phyloP scores from a whole-genome alignment of 2,329 filamentous ascomycete genomes.

The Penicillium corylophilum region DNA sequence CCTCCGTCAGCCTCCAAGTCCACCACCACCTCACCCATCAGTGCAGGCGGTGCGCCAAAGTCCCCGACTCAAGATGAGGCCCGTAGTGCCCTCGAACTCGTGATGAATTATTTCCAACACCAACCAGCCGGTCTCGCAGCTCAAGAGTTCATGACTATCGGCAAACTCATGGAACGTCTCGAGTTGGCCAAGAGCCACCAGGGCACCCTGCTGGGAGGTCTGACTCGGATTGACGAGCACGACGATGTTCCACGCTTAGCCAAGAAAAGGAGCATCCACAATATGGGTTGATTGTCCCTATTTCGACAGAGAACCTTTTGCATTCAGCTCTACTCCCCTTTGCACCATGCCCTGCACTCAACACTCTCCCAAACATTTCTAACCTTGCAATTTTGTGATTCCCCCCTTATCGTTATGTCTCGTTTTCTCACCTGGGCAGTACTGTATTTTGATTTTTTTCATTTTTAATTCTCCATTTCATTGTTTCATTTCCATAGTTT shows the following conservation, averaged over 20 bases:
- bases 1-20: conserved; percentile 37
- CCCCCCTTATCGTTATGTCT: conserved; percentile 2
- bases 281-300: conserved; percentile 29
- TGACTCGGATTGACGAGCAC: conserved; percentile 46
- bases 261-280: conserved; percentile 50
- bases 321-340: conserved; percentile 1
- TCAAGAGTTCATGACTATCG: conserved; percentile 73
- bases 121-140: conserved; percentile 69
- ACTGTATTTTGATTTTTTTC: not conserved
- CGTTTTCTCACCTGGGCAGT: not conserved
- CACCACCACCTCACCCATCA: conserved; percentile 49
- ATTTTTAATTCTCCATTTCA: not conserved
- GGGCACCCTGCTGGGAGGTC: conserved; percentile 42
- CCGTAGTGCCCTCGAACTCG: conserved; percentile 73
- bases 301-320: not conserved
- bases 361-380: not conserved
- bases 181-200: conserved; percentile 60
- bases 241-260: conserved; percentile 41
- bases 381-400: not conserved
- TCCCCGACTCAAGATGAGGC: conserved; percentile 85
- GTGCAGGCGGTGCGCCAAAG: conserved; percentile 49
- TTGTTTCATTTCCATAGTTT: not conserved
- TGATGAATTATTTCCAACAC: conserved; percentile 77
- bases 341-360: not conserved
- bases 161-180: conserved; percentile 83